A percentile compares a stretch with the other conserved stretches of the same genome.
Evolutionary conservation across 1,284 basidiomycete genomes (phyloP).

Genomic region (Gomphus sp.): DNA sequence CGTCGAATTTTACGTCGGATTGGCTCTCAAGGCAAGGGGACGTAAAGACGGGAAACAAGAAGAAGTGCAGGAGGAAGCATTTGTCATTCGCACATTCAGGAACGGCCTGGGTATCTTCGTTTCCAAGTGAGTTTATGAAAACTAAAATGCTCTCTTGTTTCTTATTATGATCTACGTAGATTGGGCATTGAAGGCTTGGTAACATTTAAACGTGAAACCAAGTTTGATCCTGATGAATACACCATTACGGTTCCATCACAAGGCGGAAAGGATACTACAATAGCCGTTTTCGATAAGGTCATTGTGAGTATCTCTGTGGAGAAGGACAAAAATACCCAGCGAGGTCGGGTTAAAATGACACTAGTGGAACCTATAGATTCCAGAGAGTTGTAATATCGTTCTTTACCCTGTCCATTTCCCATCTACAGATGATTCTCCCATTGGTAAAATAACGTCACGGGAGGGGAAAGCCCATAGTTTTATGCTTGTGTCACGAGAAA

Average conservation of each 20-base stretch:
- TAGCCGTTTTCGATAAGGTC: constrained; percentile 91
- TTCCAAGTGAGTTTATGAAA: constrained; percentile 57
- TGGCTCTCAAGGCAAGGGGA: constrained; percentile 75
- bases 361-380: constrained; percentile 62
- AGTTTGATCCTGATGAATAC: constrained; percentile 91
- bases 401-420: neutral
- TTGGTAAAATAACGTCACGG: neutral
- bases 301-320: constrained; percentile 85
- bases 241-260: constrained; percentile 61
- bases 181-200: constrained; percentile 92
- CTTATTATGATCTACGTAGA: constrained; percentile 29
- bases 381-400: constrained; percentile 4
- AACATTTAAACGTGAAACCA: constrained; percentile 82
- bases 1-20: constrained; percentile 95
- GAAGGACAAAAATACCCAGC: constrained; percentile 91
- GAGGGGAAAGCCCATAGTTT: constrained; percentile 6
- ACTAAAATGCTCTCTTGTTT: neutral
- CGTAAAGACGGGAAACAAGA: constrained; percentile 30
- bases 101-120: constrained; percentile 97
- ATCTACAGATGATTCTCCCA: neutral
- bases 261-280: constrained; percentile 37
- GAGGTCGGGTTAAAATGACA: constrained; percentile 87
- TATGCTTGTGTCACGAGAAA: constrained; percentile 7
- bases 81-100: constrained; percentile 89
- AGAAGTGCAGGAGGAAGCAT: constrained; percentile 78